Conservation (phyloP, 179 eudicot genomes). For the Camellia oleifera region DNA sequence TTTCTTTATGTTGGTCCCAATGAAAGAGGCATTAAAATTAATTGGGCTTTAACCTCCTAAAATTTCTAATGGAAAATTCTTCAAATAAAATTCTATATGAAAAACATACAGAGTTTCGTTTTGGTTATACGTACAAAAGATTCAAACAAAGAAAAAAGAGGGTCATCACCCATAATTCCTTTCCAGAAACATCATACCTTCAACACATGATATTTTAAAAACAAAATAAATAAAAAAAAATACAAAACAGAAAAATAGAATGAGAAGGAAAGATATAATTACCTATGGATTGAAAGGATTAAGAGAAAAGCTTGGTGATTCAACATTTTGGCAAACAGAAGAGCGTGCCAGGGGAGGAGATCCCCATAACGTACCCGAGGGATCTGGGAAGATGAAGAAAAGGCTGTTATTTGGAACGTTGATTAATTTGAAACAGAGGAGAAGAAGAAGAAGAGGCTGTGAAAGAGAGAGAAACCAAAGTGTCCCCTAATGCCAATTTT, state of each 20-base stretch:
- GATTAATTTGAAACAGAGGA: background rate
- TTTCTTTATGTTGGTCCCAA: background rate
- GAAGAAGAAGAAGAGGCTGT: background rate
- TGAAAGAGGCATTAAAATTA: background rate
- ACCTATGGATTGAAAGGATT: constrained; percentile 1
- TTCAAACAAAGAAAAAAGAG: background rate
- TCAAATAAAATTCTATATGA: background rate
- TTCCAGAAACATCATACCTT: background rate
- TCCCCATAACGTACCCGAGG: background rate
- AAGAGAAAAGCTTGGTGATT: background rate
- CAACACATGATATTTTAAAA: too few relatives aligned
- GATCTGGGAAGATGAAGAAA: constrained; percentile 1
- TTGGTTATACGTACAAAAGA: background rate
- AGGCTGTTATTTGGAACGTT: background rate
- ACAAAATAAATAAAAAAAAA: background rate
- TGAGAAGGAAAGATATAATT: background rate
- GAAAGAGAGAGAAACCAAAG: background rate
- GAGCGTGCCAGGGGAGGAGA: background rate
- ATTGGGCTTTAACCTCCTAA: background rate
- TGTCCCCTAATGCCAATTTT: background rate
- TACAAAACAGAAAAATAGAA: background rate
- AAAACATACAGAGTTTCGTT: background rate
- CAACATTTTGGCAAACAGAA: background rate
- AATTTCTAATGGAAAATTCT: background rate
- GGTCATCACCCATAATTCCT: background rate